Base-by-base conservation (phyloP, 2,329 filamentous ascomycete genomes). In the Penicillium polonicum region DNA sequence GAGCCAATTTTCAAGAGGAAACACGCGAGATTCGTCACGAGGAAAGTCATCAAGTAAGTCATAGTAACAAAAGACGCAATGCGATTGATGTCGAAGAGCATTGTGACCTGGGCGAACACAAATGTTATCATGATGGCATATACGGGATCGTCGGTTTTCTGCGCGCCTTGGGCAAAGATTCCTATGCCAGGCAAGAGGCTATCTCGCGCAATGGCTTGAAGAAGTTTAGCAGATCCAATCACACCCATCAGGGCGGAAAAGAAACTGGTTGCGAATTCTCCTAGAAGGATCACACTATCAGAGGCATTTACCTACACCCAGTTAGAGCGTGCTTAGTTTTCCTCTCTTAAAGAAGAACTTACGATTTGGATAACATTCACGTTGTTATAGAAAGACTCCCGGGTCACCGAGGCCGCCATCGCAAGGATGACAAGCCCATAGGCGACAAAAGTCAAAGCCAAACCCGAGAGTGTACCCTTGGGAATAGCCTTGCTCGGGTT, bases 41-140 rank as follows among this genome's bases (percentile, higher is more conserved):
- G 84, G 68, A 95, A 96, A 0, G 91, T 96, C 88, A 95, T 93
- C 68, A 94, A 85, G 70, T 94, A 95, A 17, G 90, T 89, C 89
- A 95, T 95, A 2, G 91, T 93, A 45, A 95, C 91, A 57, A 95
- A 86, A 0, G 90, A 93, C 6, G 91, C 91, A 66, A 96, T 95
- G 69, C 91, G 88, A 71, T 96, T 94, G 64, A 96, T 84, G 68
- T 95, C 86, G 44, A 89, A 88, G 50, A 96, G 83, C 74, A 95
- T 88, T 0, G 90, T 90, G 29, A 92, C 63, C 70, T 96, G 91
- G 0, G 90, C 87, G 55, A 93, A 83, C 4, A 83, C 63, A 68
- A 89, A 93, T 0, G 91, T 94, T 35, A 92, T 74, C 21, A 93
- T 73, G 52, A 95, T 89, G 4, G 91, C 91, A 65, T 86, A 81